A percentile compares a stretch with the other conserved stretches of the same genome.
Evolutionary conservation across 1,139 yeast species (phyloP).

Genomic region (Pichia sp.): DNA sequence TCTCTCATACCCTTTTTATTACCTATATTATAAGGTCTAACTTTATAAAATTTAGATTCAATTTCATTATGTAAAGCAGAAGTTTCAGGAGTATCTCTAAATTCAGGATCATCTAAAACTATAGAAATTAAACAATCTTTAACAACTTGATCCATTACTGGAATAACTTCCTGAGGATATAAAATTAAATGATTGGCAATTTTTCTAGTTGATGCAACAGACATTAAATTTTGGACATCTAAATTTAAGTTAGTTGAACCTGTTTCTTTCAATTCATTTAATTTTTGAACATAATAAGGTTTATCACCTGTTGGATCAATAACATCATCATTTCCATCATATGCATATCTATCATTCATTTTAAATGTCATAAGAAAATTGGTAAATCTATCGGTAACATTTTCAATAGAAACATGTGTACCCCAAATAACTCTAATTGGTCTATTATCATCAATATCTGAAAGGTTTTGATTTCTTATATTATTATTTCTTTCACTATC

Average conservation of each 20-base stretch:
- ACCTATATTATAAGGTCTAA: constrained; percentile 78
- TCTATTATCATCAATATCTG: constrained; percentile 31
- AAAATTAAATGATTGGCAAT: constrained; percentile 79
- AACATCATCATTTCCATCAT: constrained; percentile 38
- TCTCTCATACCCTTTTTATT: constrained; percentile 84
- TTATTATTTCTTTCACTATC: not conserved
- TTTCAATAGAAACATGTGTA: constrained; percentile 89
- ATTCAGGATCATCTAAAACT: constrained; percentile 51
- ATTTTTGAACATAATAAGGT: constrained; percentile 63
- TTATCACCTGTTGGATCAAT: constrained; percentile 52
- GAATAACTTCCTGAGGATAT: constrained; percentile 95
- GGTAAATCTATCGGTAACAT: constrained; percentile 72
- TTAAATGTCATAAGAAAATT: constrained; percentile 82
- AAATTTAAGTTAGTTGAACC: constrained; percentile 80
- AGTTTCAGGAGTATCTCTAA: constrained; percentile 21
- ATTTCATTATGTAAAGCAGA: constrained; percentile 50
- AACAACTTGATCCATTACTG: constrained; percentile 94
- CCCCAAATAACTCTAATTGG: constrained; percentile 97
- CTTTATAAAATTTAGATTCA: constrained; percentile 77
- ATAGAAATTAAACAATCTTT: constrained; percentile 85
- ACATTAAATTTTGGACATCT: constrained; percentile 73
- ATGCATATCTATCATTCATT: constrained; percentile 59
- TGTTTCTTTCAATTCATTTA: constrained; percentile 67
- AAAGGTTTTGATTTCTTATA: not conserved
- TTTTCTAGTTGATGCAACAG: constrained; percentile 71